Percentiles rank a stretch among this genome's conserved stretches.
Evolutionary conservation across 139 green algal genomes (phyloP).

Genomic region (Chlorella vulgaris): DNA sequence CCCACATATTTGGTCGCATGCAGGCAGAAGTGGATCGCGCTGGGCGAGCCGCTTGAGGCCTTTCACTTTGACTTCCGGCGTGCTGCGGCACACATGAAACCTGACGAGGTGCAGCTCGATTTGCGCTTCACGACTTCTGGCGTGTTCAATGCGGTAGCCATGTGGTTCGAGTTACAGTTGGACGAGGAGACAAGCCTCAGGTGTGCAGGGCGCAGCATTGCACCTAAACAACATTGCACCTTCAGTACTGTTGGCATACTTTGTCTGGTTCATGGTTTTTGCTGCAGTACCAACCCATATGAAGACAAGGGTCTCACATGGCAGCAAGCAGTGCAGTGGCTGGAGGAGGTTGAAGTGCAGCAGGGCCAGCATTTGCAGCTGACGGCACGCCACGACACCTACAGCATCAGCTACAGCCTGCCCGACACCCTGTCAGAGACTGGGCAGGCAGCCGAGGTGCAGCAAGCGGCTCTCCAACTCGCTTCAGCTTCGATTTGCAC

Average conservation of each 20-base stretch:
- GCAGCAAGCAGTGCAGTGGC: conserved; percentile 78
- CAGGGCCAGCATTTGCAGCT: conserved; percentile 48
- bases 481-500: too few relatives aligned
- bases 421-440: neutral
- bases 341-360: conserved; percentile 59
- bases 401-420: conserved; percentile 46
- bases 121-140: conserved; percentile 26
- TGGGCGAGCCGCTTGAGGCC: conserved; percentile 50
- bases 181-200: conserved; percentile 58
- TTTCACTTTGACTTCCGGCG: conserved; percentile 80
- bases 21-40: conserved; percentile 57
- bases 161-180: conserved; percentile 84
- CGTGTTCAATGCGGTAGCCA: conserved; percentile 77
- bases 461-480: too few relatives aligned
- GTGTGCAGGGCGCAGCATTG: too few relatives aligned
- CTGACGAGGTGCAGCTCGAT: conserved; percentile 17
- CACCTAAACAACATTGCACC: too few relatives aligned
- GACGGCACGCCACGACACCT: conserved; percentile 68
- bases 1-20: too few relatives aligned
- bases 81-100: conserved; percentile 49
- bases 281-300: conserved; percentile 52
- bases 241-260: neutral
- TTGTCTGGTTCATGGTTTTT: neutral
- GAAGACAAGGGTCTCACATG: conserved; percentile 59
- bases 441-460: neutral